Evolutionary conservation across 768 basidiomycete genomes (phyloP), one percentile per base, ranked within the genome.

Genomic region (Candolleomyces efflorescens): DNA sequence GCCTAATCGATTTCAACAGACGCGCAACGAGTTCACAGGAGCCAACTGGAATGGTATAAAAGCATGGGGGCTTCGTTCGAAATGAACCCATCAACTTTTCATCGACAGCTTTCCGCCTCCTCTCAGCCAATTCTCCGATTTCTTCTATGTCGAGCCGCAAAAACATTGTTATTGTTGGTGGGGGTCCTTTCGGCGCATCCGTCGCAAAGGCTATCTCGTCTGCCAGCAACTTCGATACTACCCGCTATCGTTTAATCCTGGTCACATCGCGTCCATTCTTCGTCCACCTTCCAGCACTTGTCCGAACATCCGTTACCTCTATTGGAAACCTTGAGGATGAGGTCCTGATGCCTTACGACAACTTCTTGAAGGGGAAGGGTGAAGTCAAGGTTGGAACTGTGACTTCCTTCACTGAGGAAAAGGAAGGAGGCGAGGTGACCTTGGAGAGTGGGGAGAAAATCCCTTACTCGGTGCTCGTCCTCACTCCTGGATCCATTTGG

Each of bases 401-500:
- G 52, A 56, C 43, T 55, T 59, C 45, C 49, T 59, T 47, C 52
- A 56, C 18, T 45, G 43, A 59, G 10, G 51, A 60, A 7, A 60
- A 63, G 13, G 65, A 56, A 1, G 61, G 65, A 9, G 82, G 83
- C 0, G 54, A 63, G 1, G 75, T 86, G 12, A 61, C 77, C 4
- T 72, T 87, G 17, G 71, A 72, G 15, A 67, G 69, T 58, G 82
- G 79, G 17, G 74, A 81, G 47, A 62, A 65, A 38, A 56, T 86
- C 15, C 55, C 67, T 5, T 85, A 81, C 60, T 73, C 76, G n/a
- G 68, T 73, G 37, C 78, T 86, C 53, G 75, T 86, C 22, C 69
- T 86, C 39, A 77, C 82, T 1, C 72, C 83, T 0, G 85, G 85
- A 1, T 74, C 73, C 18, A 53, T 56, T 17, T 86, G 79, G 80